A percentile compares a stretch with the other conserved stretches of the same genome.
Conservation (phyloP, 306 rosid species). For the Sechiopsis laciniata region DNA sequence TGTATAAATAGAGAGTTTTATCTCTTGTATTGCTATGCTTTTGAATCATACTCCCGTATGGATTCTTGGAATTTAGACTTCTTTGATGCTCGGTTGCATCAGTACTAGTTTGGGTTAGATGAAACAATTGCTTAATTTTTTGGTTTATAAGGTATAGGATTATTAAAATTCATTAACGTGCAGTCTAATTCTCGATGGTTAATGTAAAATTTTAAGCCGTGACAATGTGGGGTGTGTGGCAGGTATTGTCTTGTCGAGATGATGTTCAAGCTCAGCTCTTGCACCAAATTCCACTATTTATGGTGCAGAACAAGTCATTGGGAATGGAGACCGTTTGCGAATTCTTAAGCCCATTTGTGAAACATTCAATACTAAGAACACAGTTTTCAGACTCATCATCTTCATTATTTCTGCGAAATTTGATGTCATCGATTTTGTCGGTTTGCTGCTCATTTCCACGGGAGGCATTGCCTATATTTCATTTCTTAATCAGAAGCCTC, state of each 20-base stretch:
- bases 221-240: slow-evolving; percentile 27
- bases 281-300: slow-evolving; percentile 67
- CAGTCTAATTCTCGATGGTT: not conserved
- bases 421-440: slow-evolving; percentile 54
- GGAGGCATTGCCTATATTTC: slow-evolving; percentile 62
- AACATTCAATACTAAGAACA: slow-evolving; percentile 49
- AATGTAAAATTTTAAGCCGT: slow-evolving; percentile 18
- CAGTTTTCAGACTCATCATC: slow-evolving; percentile 44
- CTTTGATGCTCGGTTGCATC: not conserved
- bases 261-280: slow-evolving; percentile 74
- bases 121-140: not conserved
- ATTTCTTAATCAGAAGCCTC: slow-evolving; percentile 53
- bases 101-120: not conserved
- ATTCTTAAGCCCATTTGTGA: slow-evolving; percentile 60
- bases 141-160: not conserved
- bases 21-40: not conserved
- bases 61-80: not conserved
- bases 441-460: slow-evolving; percentile 64
- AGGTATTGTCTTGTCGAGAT: slow-evolving; percentile 58
- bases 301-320: slow-evolving; percentile 46
- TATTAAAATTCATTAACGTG: not conserved
- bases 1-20: not conserved
- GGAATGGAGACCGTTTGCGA: slow-evolving; percentile 61
- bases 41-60: not conserved
- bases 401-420: slow-evolving; percentile 48